Percentiles rank a stretch among this genome's conserved stretches.
These are phyloP conservation scores for Vanderwaltozyma polyspora DNA, from an alignment of 805 yeast genomes.

Conservation along the genomic window DNA sequence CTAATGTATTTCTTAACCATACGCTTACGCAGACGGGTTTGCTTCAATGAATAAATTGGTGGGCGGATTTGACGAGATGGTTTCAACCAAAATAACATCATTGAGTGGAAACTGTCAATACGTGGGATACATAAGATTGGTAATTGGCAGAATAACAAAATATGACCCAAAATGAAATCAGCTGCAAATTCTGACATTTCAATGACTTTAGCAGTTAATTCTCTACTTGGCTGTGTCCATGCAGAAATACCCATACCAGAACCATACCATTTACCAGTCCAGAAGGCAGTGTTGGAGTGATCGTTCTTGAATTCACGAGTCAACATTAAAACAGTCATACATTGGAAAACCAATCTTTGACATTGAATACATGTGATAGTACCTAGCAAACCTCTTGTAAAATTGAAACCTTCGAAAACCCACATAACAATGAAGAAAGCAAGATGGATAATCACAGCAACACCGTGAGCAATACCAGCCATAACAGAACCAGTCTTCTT, in stretches of 20 bases:
- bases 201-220: slow-evolving; percentile 82
- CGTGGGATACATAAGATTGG: slow-evolving; percentile 79
- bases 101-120: slow-evolving; percentile 94
- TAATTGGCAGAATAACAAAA: slow-evolving; percentile 74
- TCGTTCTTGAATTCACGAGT: slow-evolving; percentile 95
- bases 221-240: slow-evolving; percentile 92
- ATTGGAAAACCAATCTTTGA: slow-evolving; percentile 78
- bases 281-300: slow-evolving; percentile 92
- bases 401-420: slow-evolving; percentile 89
- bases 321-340: slow-evolving; percentile 62
- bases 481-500: slow-evolving; percentile 91
- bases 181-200: slow-evolving; percentile 94
- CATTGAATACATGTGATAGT: slow-evolving; percentile 69
- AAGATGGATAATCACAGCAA: slow-evolving; percentile 78
- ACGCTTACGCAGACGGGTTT: slow-evolving; percentile 89
- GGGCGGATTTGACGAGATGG: slow-evolving; percentile 95
- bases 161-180: slow-evolving; percentile 88
- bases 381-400: slow-evolving; percentile 79
- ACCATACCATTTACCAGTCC: slow-evolving; percentile 99
- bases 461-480: slow-evolving; percentile 95
- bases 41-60: slow-evolving; percentile 92
- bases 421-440: slow-evolving; percentile 89
- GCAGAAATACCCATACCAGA: slow-evolving; percentile 85
- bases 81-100: slow-evolving; percentile 96
- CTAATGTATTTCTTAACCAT: slow-evolving; percentile 90